These are phyloP conservation scores for Aspergillus sp. DNA, from an alignment of 2,329 filamentous ascomycete genomes.

Conservation along the genomic window DNA sequence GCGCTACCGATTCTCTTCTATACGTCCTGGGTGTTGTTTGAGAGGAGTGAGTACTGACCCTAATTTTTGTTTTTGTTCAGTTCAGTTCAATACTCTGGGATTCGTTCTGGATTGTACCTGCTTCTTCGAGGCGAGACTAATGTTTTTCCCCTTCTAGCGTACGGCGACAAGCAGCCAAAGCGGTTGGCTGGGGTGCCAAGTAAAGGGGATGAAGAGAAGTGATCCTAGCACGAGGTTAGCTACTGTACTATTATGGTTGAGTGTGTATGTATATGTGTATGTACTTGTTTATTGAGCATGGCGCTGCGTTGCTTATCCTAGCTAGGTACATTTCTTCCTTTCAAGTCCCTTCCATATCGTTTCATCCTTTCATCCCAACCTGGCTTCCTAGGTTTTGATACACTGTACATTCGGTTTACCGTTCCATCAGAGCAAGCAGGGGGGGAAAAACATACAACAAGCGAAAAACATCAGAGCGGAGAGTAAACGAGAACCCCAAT, in stretches of 20 bases:
- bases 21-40: constrained; percentile 40
- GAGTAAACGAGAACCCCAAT: background rate
- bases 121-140: background rate
- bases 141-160: constrained; percentile 26
- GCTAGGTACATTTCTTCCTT: background rate
- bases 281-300: background rate
- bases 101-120: background rate
- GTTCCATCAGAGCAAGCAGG: too few species aligned
- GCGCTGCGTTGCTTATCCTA: background rate
- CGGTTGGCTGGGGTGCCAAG: constrained; percentile 6
- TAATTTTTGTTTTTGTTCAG: background rate
- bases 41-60: constrained; percentile 33
- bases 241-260: background rate
- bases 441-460: background rate
- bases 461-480: background rate
- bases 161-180: constrained; percentile 30
- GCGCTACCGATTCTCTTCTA: constrained; percentile 38
- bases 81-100: too few species aligned
- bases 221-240: background rate
- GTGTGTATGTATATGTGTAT: background rate
- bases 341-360: background rate
- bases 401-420: background rate
- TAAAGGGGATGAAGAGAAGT: background rate
- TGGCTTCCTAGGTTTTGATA: background rate
- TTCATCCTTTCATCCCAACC: background rate